phyloP scores from a whole-genome alignment of 768 basidiomycete genomes.

The Agaricus sinodeliciosus region DNA sequence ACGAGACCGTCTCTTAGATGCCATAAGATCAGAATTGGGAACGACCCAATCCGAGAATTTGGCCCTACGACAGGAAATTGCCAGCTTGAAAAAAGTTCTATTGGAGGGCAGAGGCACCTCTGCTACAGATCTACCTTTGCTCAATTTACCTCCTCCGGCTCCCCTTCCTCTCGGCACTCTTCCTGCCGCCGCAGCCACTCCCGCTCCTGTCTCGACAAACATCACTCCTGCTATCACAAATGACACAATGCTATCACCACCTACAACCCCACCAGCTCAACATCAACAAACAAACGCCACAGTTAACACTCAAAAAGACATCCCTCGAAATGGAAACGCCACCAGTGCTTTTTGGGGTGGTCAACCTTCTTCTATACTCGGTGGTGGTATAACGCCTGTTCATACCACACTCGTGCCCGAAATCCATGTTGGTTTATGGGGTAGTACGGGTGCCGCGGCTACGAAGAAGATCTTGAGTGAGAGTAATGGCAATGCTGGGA shows the following conservation, averaged over 20 bases:
- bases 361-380: slow-evolving; percentile 24
- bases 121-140: slow-evolving; percentile 24
- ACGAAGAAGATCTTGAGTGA: slow-evolving; percentile 3
- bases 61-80: slow-evolving; percentile 74
- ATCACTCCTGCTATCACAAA: neutral
- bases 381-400: slow-evolving; percentile 76
- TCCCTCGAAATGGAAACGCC: slow-evolving; percentile 32
- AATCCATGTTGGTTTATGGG: slow-evolving; percentile 21
- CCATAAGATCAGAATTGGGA: slow-evolving; percentile 79
- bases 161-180: slow-evolving; percentile 31
- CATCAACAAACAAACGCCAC: slow-evolving; percentile 7
- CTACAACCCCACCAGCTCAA: neutral
- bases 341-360: slow-evolving; percentile 83
- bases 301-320: slow-evolving; percentile 70
- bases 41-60: slow-evolving; percentile 74
- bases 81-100: slow-evolving; percentile 65
- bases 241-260: neutral
- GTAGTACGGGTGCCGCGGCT: neutral
- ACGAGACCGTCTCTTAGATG: slow-evolving; percentile 84
- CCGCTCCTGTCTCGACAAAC: neutral
- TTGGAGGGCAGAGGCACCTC: slow-evolving; percentile 53
- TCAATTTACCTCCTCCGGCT: slow-evolving; percentile 45
- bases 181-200: neutral
- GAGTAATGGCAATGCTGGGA: slow-evolving; percentile 13
- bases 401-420: slow-evolving; percentile 82